These are phyloP conservation scores for Pholiota microspora DNA, from an alignment of 768 basidiomycete genomes.

Conservation along the genomic window DNA sequence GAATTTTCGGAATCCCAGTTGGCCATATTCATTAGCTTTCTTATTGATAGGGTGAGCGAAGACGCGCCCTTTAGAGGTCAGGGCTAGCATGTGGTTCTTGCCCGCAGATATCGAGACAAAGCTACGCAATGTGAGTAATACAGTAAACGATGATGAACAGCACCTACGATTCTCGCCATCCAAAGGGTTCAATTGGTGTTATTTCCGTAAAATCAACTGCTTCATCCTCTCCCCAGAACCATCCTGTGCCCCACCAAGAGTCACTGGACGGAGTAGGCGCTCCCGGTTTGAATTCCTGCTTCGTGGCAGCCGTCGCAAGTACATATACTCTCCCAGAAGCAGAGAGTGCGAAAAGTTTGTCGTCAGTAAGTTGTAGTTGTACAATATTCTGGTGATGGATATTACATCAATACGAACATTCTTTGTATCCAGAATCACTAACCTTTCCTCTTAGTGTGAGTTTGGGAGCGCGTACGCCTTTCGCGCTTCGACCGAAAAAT, in stretches of 20 bases:
- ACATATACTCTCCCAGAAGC: slow-evolving; percentile 74
- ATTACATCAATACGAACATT: slow-evolving; percentile 1
- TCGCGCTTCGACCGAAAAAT: slow-evolving; percentile 40
- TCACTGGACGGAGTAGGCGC: slow-evolving; percentile 40
- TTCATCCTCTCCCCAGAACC: slow-evolving; percentile 54
- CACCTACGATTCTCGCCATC: slow-evolving; percentile 72
- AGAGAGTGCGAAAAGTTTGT: slow-evolving; percentile 75
- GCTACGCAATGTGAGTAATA: slow-evolving; percentile 32
- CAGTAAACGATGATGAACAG: slow-evolving; percentile 8
- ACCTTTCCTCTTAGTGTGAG: slow-evolving; percentile 68
- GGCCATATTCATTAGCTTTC: slow-evolving; percentile 76
- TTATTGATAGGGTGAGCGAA: slow-evolving; percentile 77
- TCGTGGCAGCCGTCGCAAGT: slow-evolving; percentile 48
- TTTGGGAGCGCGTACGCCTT: slow-evolving; percentile 35
- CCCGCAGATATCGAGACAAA: slow-evolving; percentile 77
- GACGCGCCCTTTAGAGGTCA: slow-evolving; percentile 72
- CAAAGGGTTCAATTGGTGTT: slow-evolving; percentile 50
- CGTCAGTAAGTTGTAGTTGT: slow-evolving; percentile 56
- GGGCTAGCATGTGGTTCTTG: slow-evolving; percentile 64
- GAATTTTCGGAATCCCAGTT: slow-evolving; percentile 76
- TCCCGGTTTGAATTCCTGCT: slow-evolving; percentile 42
- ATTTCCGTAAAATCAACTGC: slow-evolving; percentile 60
- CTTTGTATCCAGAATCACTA: slow-evolving; percentile 11
- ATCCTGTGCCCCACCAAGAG: slow-evolving; percentile 62
- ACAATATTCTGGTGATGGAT: slow-evolving; percentile 56